Percentiles rank a stretch among this genome's conserved stretches.
Conservation (phyloP, 31 red algal species). For the Endocladia muricata region DNA sequence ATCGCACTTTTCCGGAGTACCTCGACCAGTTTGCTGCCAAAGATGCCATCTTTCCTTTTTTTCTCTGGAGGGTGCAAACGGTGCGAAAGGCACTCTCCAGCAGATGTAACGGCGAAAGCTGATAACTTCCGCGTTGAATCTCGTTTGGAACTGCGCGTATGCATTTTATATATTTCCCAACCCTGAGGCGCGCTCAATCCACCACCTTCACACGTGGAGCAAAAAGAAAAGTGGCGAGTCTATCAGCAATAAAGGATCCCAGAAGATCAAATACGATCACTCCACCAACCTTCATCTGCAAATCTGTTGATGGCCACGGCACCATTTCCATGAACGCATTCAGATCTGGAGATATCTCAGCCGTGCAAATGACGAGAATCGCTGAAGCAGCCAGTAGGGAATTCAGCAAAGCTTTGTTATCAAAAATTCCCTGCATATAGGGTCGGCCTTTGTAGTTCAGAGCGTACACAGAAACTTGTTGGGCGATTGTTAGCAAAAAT, state of each 20-base stretch:
- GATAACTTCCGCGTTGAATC: not conserved
- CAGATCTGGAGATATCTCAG: constrained; percentile 57
- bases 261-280: constrained; percentile 59
- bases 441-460: constrained; percentile 96
- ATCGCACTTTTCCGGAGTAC: constrained; percentile 8
- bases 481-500: constrained; percentile 85
- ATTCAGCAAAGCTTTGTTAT: constrained; percentile 73
- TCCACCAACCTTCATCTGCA: constrained; percentile 38
- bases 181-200: constrained; percentile 10
- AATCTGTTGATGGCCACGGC: constrained; percentile 42
- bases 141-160: not conserved
- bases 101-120: no score
- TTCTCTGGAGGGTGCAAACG: constrained; percentile 2
- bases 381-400: constrained; percentile 33
- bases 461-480: constrained; percentile 81
- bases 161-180: not conserved
- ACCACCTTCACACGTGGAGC: constrained; percentile 28
- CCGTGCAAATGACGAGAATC: constrained; percentile 55
- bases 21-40: not conserved
- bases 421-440: constrained; percentile 86
- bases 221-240: constrained; percentile 55
- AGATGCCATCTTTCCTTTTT: constrained; percentile 29
- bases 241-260: constrained; percentile 47
- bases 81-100: not conserved
- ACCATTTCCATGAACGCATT: constrained; percentile 54